Percentiles rank a stretch among this genome's conserved stretches.
These are phyloP conservation scores for Dryadomyces quercivorus DNA, from an alignment of 2,329 filamentous ascomycete species.

Conservation along the genomic window DNA sequence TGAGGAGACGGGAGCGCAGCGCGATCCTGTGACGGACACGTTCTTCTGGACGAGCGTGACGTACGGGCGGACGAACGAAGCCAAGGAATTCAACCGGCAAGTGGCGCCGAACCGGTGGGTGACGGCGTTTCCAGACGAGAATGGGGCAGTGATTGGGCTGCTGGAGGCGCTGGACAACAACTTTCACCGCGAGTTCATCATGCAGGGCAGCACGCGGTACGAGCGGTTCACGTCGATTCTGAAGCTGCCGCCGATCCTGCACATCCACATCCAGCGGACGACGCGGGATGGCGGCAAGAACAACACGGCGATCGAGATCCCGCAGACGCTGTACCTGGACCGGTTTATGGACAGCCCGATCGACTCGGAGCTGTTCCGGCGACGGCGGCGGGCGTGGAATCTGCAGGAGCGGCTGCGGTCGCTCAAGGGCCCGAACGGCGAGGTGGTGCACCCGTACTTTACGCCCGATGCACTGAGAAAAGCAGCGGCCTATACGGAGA, in stretches of 20 bases:
- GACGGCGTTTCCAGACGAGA: conserved; percentile 43
- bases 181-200: conserved; percentile 69
- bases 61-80: conserved; percentile 41
- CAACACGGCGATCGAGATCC: conserved; percentile 64
- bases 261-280: conserved; percentile 79
- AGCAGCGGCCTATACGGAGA: conserved; percentile 4
- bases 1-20: conserved; percentile 55
- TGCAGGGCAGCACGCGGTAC: conserved; percentile 43
- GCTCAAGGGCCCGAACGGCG: conserved; percentile 30
- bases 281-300: conserved; percentile 66
- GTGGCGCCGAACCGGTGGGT: conserved; percentile 49
- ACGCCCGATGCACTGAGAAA: background rate
- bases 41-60: conserved; percentile 52
- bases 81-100: conserved; percentile 25
- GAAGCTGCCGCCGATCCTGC: conserved; percentile 70
- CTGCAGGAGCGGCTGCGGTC: conserved; percentile 52
- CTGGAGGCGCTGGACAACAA: conserved; percentile 77
- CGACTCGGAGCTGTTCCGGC: conserved; percentile 47
- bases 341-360: conserved; percentile 65
- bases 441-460: conserved; percentile 4
- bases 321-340: conserved; percentile 74
- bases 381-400: conserved; percentile 61
- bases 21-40: conserved; percentile 64
- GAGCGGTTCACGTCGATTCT: conserved; percentile 59
- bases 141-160: conserved; percentile 44